Evolutionary conservation across 257 asterid genomes (phyloP).

Genomic region (Thymus quinquecostatus): DNA sequence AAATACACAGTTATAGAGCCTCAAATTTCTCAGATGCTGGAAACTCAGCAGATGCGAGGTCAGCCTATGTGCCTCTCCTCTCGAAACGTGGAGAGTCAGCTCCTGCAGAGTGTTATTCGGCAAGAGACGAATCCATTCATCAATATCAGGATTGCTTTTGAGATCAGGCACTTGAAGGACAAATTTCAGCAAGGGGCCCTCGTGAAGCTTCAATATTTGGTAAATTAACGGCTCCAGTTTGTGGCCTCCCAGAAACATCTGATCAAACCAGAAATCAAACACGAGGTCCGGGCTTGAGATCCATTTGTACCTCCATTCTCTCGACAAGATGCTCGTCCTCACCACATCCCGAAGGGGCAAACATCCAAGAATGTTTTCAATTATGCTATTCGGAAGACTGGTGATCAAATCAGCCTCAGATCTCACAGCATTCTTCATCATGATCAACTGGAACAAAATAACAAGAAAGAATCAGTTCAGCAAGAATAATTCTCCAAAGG

Average conservation of each 20-base stretch:
- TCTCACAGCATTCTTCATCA: constrained; percentile 38
- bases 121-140: constrained; percentile 47
- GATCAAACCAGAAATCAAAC: constrained; percentile 58
- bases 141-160: constrained; percentile 43
- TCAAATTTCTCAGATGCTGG: constrained; percentile 49
- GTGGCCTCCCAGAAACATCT: constrained; percentile 50
- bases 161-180: constrained; percentile 53
- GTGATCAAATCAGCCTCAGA: constrained; percentile 42
- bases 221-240: constrained; percentile 47
- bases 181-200: constrained; percentile 51
- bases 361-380: constrained; percentile 57
- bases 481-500: neutral
- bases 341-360: constrained; percentile 66
- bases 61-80: constrained; percentile 50
- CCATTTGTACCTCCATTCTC: constrained; percentile 69
- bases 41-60: constrained; percentile 44
- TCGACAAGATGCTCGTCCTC: constrained; percentile 57
- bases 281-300: constrained; percentile 49
- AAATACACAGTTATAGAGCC: constrained; percentile 50
- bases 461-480: constrained; percentile 17
- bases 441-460: constrained; percentile 25
- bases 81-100: constrained; percentile 45
- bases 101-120: constrained; percentile 54
- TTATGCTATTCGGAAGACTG: constrained; percentile 49
- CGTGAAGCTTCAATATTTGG: constrained; percentile 51